A percentile compares a stretch with the other conserved stretches of the same genome.
phyloP scores from a whole-genome alignment of 306 rosid genomes.

The Trifolium pratense region DNA sequence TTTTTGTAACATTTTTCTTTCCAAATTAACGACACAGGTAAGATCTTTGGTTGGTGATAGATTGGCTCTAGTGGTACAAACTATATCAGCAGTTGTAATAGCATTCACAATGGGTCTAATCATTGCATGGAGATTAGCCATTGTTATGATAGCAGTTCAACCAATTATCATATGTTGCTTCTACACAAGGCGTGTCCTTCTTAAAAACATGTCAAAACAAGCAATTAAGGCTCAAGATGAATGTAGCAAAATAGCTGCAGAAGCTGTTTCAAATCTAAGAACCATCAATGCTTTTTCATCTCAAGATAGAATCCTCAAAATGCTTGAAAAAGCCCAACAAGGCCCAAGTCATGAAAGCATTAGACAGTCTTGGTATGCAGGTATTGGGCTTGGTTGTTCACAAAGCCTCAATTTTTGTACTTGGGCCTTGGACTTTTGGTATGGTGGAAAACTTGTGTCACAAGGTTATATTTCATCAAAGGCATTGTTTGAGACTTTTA shows the following conservation, averaged over 20 bases:
- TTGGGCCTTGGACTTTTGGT: neutral
- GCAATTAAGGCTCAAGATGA: neutral
- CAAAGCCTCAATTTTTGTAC: neutral
- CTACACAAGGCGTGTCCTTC: neutral
- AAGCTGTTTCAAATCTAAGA: neutral
- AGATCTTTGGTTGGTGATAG: neutral
- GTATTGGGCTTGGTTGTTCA: neutral
- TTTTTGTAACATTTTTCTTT: neutral
- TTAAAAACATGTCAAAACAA: neutral
- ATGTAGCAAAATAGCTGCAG: neutral
- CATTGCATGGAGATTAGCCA: neutral
- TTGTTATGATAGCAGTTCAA: neutral
- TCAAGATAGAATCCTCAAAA: neutral
- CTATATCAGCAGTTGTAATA: neutral
- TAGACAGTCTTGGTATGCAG: neutral
- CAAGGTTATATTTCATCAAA: neutral
- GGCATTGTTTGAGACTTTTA: neutral
- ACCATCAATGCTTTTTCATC: neutral
- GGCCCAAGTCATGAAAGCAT: neutral
- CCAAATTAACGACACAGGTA: neutral
- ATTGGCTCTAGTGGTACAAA: neutral
- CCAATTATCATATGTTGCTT: neutral
- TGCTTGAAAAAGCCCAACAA: neutral
- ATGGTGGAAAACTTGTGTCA: neutral
- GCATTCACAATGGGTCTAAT: neutral